These are phyloP conservation scores for Aspergillus asperescens DNA, from an alignment of 495 filamentous ascomycete genomes.

Conservation along the genomic window DNA sequence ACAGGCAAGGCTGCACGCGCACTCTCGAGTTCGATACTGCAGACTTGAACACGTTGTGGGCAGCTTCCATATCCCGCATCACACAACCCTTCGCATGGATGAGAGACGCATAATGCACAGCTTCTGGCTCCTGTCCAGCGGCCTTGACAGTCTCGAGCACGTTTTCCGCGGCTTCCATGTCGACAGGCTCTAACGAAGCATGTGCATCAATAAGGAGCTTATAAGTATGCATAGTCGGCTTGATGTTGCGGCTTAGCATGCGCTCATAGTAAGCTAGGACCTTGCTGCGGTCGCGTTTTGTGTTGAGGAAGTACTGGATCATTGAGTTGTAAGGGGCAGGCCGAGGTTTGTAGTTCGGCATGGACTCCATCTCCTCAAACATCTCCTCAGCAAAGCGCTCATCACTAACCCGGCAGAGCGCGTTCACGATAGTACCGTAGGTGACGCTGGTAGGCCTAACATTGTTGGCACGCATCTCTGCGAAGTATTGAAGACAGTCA, in stretches of 20 bases:
- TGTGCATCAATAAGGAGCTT: slow-evolving; percentile 96
- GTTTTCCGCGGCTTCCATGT: slow-evolving; percentile 84
- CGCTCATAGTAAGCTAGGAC: slow-evolving; percentile 94
- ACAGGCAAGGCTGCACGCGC: slow-evolving; percentile 74
- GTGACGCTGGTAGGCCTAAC: slow-evolving; percentile 96
- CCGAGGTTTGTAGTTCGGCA: slow-evolving; percentile 97
- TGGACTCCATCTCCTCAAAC: slow-evolving; percentile 98
- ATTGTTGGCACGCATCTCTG: slow-evolving; percentile 87
- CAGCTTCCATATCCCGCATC: slow-evolving; percentile 80
- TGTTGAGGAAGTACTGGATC: slow-evolving; percentile 98
- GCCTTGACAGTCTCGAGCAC: slow-evolving; percentile 74
- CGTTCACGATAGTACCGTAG: slow-evolving; percentile 97
- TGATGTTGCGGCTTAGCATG: slow-evolving; percentile 81
- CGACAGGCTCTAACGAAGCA: slow-evolving; percentile 85
- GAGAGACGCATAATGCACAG: slow-evolving; percentile 90
- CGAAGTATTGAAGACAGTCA: slow-evolving; percentile 96
- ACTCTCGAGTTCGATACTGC: slow-evolving; percentile 63
- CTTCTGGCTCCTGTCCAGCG: slow-evolving; percentile 71
- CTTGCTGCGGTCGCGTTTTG: slow-evolving; percentile 90
- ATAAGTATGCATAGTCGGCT: slow-evolving; percentile 91
- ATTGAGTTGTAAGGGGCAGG: slow-evolving; percentile 97
- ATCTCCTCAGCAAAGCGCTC: slow-evolving; percentile 97
- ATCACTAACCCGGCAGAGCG: slow-evolving; percentile 92
- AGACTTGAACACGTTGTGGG: slow-evolving; percentile 72
- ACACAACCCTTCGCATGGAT: slow-evolving; percentile 96